Evolutionary conservation across 1,284 basidiomycete species (phyloP).

Genomic region (Trichosporon sp.): DNA sequence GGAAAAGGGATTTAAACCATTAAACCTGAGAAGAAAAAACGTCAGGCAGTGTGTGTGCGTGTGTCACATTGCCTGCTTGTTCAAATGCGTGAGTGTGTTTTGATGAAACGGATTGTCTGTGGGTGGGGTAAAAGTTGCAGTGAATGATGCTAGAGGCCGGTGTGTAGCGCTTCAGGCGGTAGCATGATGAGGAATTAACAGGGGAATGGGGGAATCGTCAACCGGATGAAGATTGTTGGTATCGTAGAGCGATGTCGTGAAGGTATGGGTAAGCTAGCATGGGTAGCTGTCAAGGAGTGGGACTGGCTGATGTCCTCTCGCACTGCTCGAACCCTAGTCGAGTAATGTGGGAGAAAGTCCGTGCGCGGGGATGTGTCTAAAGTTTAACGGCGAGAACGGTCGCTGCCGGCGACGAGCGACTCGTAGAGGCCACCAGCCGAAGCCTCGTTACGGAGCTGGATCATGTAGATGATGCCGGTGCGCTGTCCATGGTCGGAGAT

Average conservation of each 20-base stretch:
- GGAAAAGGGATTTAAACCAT: background rate
- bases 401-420: slow-evolving; percentile 80
- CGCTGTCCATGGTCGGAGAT: slow-evolving; percentile 81
- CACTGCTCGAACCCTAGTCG: background rate
- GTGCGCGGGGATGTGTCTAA: background rate
- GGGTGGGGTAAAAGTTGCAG: background rate
- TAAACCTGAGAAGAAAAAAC: background rate
- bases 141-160: background rate
- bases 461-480: slow-evolving; percentile 98
- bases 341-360: background rate
- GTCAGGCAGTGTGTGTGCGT: slow-evolving; percentile 4
- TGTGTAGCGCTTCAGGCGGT: background rate
- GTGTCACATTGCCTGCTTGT: slow-evolving; percentile 3
- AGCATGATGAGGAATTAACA: background rate
- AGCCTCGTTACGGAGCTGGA: slow-evolving; percentile 84
- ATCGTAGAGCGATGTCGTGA: background rate
- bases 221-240: background rate
- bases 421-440: slow-evolving; percentile 80
- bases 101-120: slow-evolving; percentile 3
- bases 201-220: background rate
- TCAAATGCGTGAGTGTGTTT: slow-evolving; percentile 1
- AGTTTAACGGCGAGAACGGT: slow-evolving; percentile 53
- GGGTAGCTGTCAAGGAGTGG: background rate
- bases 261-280: background rate
- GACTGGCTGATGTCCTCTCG: background rate